Base-by-base conservation (phyloP, 2,329 filamentous ascomycete species). In the Pseudopithomyces maydicus region DNA sequence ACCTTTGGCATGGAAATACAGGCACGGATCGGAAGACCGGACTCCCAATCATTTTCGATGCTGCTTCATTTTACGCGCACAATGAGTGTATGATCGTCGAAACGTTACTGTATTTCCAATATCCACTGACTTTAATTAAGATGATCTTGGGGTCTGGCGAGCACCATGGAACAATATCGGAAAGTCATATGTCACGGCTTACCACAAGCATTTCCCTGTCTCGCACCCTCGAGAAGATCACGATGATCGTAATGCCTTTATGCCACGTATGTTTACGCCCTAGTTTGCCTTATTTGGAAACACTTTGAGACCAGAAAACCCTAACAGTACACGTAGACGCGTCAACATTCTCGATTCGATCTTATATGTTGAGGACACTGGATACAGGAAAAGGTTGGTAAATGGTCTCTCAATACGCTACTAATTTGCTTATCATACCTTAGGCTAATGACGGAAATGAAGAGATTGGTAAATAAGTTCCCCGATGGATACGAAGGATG, bases 1-100 rank as follows among this genome's bases (percentile, higher is more conserved):
- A 76, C 50, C 35, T 75, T 1, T 76, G 73, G 71, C 48, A 66
- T 48, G 71, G 69, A 3, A 76, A 76, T 47, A 42, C 43, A 4
- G 43, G 47, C 15, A 39, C 22, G 14, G 41, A 53, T 38, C 19
- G 23, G 2, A 45, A 36, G 3, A 41, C 53, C 11, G 45, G 46
- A 11, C 22, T 43, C 12, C 42, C 54, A n/a, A 35, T 59, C 20
- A 46, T 56, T 1, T 62, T 62, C 32, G 57, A 62, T 46, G 49
- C 55, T 20, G 45, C 42, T 17, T 46, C 46, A 2, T 60, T 51
- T 12, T 62, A 53, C 20, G 57, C 19, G 10, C 59, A 62, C 32
- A 55, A 62, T 23, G 59, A 62, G 29, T 43, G 41, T 23, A 23
- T 22, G 41, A 6, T 7, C 22, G 17, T 14, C 15, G 19, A 22